Evolutionary conservation across 441 rosid species (phyloP), one percentile per base, ranked within the genome.

Genomic region (Erysimum cheiri): DNA sequence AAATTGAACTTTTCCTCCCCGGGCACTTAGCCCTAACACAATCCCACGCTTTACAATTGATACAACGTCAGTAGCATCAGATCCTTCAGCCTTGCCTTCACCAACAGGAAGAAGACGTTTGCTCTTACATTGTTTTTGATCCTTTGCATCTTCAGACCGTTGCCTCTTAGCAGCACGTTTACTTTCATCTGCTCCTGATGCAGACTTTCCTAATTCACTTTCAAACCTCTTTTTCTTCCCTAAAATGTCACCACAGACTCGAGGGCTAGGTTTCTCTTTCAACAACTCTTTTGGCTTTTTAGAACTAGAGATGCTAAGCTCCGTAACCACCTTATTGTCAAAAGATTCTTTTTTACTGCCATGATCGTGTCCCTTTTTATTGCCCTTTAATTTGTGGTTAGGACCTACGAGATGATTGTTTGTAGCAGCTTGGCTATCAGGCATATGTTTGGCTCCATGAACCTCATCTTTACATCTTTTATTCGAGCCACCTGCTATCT

Each of bases 151-250:
- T 58, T 67, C 80, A 57, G 8, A 36, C 73, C 48, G 85, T 12
- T 75, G 67, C 80, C 77, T 88, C 74, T 88, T 95, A 73, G 79
- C 78, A 71, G 82, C 79, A 75, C 61, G 80, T 47, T 74, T 66
- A 73, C 63, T 71, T 74, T 81, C 88, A 70, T 70, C 71, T 32
- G 57, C 49, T 67, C 73, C 83, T 43, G 61, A 17, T 65, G 80
- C 80, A 72, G 69, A 71, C 60, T 78, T 84, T 77, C 78, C 84
- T 63, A 37, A 47, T 47, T 71, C 86, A 72, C 82, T 81, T 60
- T 83, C 83, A 71, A 77, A 70, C 66, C 73, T 80, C 70, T 70
- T 79, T 71, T 74, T 86, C 78, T 73, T 82, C 57, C 78, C 79
- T 64, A 68, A 57, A 41, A 32, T 48, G 76, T 60, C 79, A 70